phyloP scores from a whole-genome alignment of 1,284 basidiomycete species.

The Sphagnurus paluster region DNA sequence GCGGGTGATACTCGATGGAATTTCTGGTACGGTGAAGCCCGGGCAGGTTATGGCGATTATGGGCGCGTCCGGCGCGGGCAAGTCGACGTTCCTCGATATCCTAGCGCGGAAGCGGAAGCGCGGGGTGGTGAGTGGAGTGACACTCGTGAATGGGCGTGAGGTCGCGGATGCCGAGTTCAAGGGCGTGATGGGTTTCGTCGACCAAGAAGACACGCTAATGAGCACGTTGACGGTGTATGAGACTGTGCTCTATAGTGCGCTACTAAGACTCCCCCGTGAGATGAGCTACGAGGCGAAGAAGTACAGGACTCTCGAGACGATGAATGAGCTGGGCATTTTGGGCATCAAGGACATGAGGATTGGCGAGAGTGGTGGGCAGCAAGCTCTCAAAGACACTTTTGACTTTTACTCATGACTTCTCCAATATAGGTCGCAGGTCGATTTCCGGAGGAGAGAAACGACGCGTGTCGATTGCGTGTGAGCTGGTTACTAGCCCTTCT shows the following conservation, averaged over 20 bases:
- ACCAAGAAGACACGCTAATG: conserved; percentile 98
- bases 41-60: conserved; percentile 94
- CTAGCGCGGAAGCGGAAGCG: conserved; percentile 88
- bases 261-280: conserved; percentile 87
- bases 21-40: conserved; percentile 82
- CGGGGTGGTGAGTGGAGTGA: conserved; percentile 73
- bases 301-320: conserved; percentile 91
- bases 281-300: conserved; percentile 96
- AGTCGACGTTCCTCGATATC: conserved; percentile 95
- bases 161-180: conserved; percentile 80
- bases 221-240: conserved; percentile 97
- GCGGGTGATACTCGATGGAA: conserved; percentile 73
- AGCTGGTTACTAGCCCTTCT: conserved; percentile 93
- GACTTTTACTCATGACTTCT: background rate
- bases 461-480: conserved; percentile 96
- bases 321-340: conserved; percentile 94
- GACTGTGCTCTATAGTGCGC: conserved; percentile 91
- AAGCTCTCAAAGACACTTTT: background rate
- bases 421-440: conserved; percentile 71
- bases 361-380: conserved; percentile 76
- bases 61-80: conserved; percentile 96
- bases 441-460: conserved; percentile 97
- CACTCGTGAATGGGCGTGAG: conserved; percentile 84
- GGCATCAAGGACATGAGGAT: conserved; percentile 90
- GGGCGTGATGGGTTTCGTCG: conserved; percentile 90